Conservation (phyloP, 352 stramenopile species). For the Thraustochytrium sp. region DNA sequence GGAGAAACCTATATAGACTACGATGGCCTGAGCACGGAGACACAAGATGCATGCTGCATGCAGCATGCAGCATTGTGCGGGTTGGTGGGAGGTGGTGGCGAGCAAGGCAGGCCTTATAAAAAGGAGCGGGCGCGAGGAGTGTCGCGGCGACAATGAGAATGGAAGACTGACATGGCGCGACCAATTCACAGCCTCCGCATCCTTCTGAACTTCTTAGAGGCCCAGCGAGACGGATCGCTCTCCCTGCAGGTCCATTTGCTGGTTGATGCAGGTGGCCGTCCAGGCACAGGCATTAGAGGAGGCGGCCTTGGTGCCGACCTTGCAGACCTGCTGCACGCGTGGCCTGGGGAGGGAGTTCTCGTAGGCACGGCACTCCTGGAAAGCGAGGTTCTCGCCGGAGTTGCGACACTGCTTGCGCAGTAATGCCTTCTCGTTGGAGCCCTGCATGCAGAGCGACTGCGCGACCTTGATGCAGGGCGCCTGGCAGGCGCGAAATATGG, state of each 20-base stretch:
- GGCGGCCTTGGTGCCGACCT: not conserved
- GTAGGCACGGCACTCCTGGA: conserved; percentile 10
- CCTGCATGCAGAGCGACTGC: not conserved
- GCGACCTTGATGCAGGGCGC: conserved; percentile 11
- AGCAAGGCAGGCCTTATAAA: too few species aligned
- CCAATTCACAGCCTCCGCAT: too few species aligned
- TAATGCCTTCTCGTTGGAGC: not conserved
- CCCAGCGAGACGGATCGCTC: too few species aligned
- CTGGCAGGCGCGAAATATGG: conserved; percentile 24
- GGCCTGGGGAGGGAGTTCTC: conserved; percentile 18
- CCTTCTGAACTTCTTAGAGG: too few species aligned
- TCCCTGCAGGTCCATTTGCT: not conserved
- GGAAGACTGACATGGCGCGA: too few species aligned
- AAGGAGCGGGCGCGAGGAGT: too few species aligned
- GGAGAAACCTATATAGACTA: conserved; percentile 17
- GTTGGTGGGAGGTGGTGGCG: too few species aligned
- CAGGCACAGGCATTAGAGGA: not conserved
- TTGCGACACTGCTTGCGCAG: conserved; percentile 14
- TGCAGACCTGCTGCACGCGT: conserved; percentile 36
- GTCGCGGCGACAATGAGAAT: too few species aligned
- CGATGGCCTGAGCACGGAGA: conserved; percentile 9
- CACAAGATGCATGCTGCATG: too few species aligned
- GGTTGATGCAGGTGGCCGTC: not conserved
- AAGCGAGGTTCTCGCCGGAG: not conserved
- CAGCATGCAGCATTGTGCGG: not conserved